These are phyloP conservation scores for Agapanthus africanus DNA, from an alignment of 106 monocot genomes.

Conservation along the genomic window DNA sequence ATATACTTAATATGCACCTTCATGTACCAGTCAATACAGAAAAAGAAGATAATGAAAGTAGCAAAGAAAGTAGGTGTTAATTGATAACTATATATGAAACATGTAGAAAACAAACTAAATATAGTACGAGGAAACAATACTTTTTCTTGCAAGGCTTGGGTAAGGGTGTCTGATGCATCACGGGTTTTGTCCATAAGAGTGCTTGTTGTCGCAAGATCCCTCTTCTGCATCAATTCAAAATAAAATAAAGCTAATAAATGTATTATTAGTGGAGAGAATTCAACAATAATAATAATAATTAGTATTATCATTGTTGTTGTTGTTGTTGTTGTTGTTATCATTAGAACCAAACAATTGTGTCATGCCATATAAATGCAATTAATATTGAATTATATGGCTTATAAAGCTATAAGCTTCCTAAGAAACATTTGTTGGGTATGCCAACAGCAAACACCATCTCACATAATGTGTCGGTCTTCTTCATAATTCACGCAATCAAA, in stretches of 20 bases:
- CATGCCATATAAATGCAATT: neutral
- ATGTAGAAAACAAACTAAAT: neutral
- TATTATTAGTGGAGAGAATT: neutral
- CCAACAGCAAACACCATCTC: neutral
- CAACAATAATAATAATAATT: neutral
- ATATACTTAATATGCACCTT: neutral
- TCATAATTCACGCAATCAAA: neutral
- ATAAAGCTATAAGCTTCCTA: neutral
- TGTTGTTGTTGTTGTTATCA: too few relatives aligned
- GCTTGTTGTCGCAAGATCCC: slow-evolving; percentile 9
- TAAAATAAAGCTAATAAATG: slow-evolving; percentile 1
- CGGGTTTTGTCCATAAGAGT: slow-evolving; percentile 8
- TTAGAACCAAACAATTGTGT: neutral
- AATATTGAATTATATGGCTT: neutral
- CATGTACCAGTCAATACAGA: neutral
- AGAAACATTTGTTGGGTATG: neutral
- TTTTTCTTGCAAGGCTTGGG: slow-evolving; percentile 90
- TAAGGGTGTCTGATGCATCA: slow-evolving; percentile 51
- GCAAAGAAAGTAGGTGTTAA: neutral
- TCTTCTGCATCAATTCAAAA: slow-evolving; percentile 18
- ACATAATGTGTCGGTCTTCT: neutral
- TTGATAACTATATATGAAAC: neutral
- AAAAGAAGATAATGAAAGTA: neutral
- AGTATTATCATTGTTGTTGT: too few relatives aligned
- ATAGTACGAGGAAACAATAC: slow-evolving; percentile 19